phyloP scores from a whole-genome alignment of 2,329 filamentous ascomycete species.

The Colletotrichum sp. region DNA sequence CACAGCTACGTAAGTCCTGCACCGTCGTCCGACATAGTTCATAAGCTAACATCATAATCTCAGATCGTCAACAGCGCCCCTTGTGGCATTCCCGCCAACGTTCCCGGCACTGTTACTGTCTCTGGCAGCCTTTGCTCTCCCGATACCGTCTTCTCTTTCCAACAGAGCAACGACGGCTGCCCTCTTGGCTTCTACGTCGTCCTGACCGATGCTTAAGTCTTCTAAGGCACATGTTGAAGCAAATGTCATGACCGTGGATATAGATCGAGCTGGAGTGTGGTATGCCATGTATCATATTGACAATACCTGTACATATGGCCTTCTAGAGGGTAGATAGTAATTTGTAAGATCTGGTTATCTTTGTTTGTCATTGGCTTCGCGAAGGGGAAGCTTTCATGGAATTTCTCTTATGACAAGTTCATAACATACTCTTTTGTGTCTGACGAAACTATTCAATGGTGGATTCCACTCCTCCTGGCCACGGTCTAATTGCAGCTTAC shows the following conservation, averaged over 20 bases:
- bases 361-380: rapidly evolving
- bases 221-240: rapidly evolving
- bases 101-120: conserved; percentile 6
- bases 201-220: background rate
- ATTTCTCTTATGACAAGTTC: background rate
- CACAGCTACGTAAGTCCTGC: conserved; percentile 9
- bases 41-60: background rate
- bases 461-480: background rate
- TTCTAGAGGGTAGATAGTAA: background rate
- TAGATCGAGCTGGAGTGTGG: background rate
- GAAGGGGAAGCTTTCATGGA: rapidly evolving
- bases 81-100: background rate
- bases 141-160: conserved; percentile 4
- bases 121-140: conserved; percentile 10
- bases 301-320: background rate
- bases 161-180: conserved; percentile 2
- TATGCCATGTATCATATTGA: background rate
- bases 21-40: rapidly evolving
- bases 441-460: background rate
- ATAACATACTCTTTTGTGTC: background rate
- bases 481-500: background rate
- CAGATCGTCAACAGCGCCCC: conserved; percentile 17
- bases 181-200: conserved; percentile 13
- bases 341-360: background rate
- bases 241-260: background rate